Conservation (phyloP, 2,329 filamentous ascomycete species). For the Epichloe aotearoae region DNA sequence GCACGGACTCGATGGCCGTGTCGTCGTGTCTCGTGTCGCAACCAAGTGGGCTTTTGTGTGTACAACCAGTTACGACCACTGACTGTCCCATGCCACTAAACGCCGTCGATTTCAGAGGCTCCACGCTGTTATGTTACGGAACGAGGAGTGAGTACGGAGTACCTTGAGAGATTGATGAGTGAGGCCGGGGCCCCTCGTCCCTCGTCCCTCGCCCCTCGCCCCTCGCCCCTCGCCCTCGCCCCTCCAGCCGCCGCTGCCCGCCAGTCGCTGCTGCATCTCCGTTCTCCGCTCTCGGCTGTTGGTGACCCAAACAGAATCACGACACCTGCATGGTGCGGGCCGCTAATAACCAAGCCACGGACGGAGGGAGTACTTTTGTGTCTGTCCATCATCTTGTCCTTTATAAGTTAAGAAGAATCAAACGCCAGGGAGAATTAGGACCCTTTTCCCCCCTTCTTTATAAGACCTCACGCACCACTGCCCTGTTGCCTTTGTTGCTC, state of each 20-base stretch:
- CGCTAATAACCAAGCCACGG: constrained; percentile 2
- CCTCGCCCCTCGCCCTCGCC: neutral
- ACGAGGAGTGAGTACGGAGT: no score
- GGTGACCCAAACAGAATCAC: constrained; percentile 6
- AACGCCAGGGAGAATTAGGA: neutral
- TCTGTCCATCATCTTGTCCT: neutral
- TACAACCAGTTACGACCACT: neutral
- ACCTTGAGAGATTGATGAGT: no score
- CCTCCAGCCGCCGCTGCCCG: constrained; percentile 2
- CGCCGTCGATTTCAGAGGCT: neutral
- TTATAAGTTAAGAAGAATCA: constrained; percentile 1
- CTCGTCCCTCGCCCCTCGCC: no score
- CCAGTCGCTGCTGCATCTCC: constrained; percentile 3
- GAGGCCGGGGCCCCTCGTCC: no score
- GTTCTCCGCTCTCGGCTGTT: constrained; percentile 9
- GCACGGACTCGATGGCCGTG: neutral
- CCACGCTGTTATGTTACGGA: neutral
- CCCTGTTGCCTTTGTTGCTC: neutral
- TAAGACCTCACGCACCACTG: neutral
- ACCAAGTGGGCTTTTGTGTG: neutral
- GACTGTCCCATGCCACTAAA: neutral
- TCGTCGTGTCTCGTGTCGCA: constrained; percentile 2
- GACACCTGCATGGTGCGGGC: neutral
- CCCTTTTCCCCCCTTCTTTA: neutral
- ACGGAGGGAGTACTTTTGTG: neutral